Base-by-base conservation (phyloP, 306 rosid genomes). In the Gillenia trifoliata region DNA sequence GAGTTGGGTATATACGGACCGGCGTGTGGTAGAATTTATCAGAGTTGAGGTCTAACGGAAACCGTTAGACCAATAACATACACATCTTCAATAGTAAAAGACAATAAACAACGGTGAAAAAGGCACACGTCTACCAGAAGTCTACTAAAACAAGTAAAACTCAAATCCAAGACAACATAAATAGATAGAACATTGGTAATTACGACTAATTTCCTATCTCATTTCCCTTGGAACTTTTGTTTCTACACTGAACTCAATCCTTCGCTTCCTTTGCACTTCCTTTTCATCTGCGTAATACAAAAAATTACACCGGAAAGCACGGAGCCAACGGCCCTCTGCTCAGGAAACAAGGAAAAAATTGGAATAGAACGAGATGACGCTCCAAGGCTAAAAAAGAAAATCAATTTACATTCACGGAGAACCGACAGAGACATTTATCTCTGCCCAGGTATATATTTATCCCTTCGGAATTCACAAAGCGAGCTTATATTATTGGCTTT, bases 251-350 rank as follows among this genome's bases (percentile, higher is more conserved):
- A 80, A 67, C 72, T 49, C 75, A 73, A 78, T 65, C 64, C 62
- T 74, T 56, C 63, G 76, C 72, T 80, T 81, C 80, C 70, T 83
- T 70, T 80, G 80, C 83, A 81, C 85, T 84, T 82, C 72, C 83
- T 79, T 80, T 82, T 79, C 79, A 73, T 74, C 72, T 79, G 78
- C 78, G 61, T 72, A 79, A 76, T 82, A 78, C 86, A 79, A 88
- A 64, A 43, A 76, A 78, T 83, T 89, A 85, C 88, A 84, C n/a
- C 78, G 85, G 88, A 78, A 77, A 82, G 74, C 73, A 78, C 68
- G 15, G 82, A 78, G 86, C 80, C 68, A 66, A 81, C 66, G 40
- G 85, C 79, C 66, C 74, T 57, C 61, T 64, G 85, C 73, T 68
- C 68, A 73, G 72, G 34, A 64, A 68, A 76, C 54, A 68, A 68